Conservation (phyloP, 163 green algal genomes). For the Prototheca wickerhamii region DNA sequence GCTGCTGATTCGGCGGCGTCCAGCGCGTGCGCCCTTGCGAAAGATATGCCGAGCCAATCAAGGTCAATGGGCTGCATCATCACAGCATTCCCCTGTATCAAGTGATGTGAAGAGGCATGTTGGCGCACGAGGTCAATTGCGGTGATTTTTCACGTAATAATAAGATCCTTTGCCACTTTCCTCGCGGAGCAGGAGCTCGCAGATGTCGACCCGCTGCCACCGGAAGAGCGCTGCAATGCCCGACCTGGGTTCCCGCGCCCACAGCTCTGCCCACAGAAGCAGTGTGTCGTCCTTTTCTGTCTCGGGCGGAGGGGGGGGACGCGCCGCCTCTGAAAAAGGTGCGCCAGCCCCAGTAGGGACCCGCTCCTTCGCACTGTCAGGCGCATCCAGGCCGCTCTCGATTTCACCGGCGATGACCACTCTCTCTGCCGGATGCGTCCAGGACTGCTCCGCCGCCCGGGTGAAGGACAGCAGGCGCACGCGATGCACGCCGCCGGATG, state of each 20-base stretch:
- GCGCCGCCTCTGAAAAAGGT: neutral
- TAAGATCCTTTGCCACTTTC: neutral
- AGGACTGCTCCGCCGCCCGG: neutral
- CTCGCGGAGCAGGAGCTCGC: neutral
- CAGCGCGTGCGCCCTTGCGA: neutral
- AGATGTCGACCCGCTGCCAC: neutral
- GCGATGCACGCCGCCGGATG: neutral
- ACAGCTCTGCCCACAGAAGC: conserved; percentile 1
- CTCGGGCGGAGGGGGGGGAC: neutral
- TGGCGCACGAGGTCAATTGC: neutral
- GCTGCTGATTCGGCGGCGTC: neutral
- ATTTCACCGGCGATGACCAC: neutral
- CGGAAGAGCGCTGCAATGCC: neutral
- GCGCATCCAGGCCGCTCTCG: neutral
- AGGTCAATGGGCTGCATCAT: conserved; percentile 2
- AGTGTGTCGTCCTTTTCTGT: neutral
- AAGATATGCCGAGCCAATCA: neutral
- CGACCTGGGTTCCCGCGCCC: neutral
- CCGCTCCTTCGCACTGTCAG: neutral
- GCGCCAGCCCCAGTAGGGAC: neutral
- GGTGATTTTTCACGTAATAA: neutral
- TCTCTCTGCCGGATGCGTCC: neutral
- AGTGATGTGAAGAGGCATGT: neutral
- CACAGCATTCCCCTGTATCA: neutral
- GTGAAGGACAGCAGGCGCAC: neutral